Evolutionary conservation across 345 rosid species (phyloP), one percentile per base, ranked within the genome.

Genomic region (Mallotus nudiflorus): DNA sequence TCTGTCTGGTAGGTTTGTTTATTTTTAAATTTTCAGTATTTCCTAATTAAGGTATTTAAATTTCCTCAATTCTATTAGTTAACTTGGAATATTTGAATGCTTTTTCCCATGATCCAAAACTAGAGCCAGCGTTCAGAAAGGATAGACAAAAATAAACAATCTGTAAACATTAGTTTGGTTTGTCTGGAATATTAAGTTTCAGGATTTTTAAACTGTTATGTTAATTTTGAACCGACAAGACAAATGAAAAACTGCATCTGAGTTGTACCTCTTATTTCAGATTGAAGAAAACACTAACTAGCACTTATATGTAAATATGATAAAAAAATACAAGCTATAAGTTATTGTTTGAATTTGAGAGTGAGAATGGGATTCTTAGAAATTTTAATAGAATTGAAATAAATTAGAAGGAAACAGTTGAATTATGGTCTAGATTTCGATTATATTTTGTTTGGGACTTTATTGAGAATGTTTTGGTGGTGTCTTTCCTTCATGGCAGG

Each of bases 401-500:
- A 55, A 42, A 1, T 42, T 9, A 4, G 46, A 42, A 42, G 4
- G 14, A 42, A 42, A 42, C 11, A 42, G 2, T 3, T 27, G 19
- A 16, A 11, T 5, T 55, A 55, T 12, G 60, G 37, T 27, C 19
- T 55, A 55, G 60, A 27, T 55, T 55, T 2, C 14, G n/a, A 27
- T 55, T 11, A 6, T 27, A 12, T 27, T 27, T 52, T 52, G 2
- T 22, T 55, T 55, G n/a, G 35, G 35, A 2, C 19, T 29, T 22
- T 51, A 51, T 51, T 51, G 25, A 55, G 6, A n/a, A 55, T 12
- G 28, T 55, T 19, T 55, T 15, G 3, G 60, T 55, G 12, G 0
- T 60, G 8, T 67, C 19, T 59, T 75, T 71, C 54, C 27, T 50
- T 69, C 63, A 59, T 44, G 78, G 77, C 82, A 92, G 94, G 94